Base-by-base conservation (phyloP, 192 early-diverging fungal species). In the Hyaloraphidium curvatum region DNA sequence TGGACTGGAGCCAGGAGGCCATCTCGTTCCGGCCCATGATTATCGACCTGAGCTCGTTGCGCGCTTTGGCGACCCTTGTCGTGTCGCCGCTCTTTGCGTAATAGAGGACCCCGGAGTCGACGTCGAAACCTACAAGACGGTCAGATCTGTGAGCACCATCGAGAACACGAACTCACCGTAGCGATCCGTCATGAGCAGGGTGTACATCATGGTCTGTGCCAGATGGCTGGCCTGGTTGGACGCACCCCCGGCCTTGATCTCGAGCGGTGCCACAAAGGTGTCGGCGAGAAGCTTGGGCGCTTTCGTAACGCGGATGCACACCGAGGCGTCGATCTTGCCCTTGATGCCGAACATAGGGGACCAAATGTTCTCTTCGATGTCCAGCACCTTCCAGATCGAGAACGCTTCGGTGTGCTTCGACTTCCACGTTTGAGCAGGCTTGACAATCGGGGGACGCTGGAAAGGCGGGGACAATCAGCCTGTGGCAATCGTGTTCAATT, bases 351-450 rank as follows among this genome's bases (percentile, higher is more conserved):
- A 93, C 59, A 66, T 86, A 5, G 87, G 83, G 28, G 88, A 89
- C 87, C 87, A 94, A 22, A 91, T 71, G 43, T 77, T 77, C 53
- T 97, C 91, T 60, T 97, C 93, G 55, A 92, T 82, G 55, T 89
- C 82, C 31, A 91, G 55, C 0, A 89, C 64, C 40, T 82, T 80
- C 23, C 66, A 69, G 22, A 95, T 66, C 21, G 75, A 67, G 7
- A 78, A 37, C 22, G 55, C 50, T 26, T 50, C 31, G 9, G 56
- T 50, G 1, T 30, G 1, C 2, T 51, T 14, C 2, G 39, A 19
- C 16, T 54, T 54, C 27, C 51, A 62, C 11, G 58, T 30, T 4
- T 29, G 39, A 19, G 41, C 30, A 7, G 61, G 31, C 28, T 29
- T n/a, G 16, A 16, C 16, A 11, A 7, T 30, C 1, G 59, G 33